Conservation (phyloP, 2,329 filamentous ascomycete species). For the Colletotrichum siamense region DNA sequence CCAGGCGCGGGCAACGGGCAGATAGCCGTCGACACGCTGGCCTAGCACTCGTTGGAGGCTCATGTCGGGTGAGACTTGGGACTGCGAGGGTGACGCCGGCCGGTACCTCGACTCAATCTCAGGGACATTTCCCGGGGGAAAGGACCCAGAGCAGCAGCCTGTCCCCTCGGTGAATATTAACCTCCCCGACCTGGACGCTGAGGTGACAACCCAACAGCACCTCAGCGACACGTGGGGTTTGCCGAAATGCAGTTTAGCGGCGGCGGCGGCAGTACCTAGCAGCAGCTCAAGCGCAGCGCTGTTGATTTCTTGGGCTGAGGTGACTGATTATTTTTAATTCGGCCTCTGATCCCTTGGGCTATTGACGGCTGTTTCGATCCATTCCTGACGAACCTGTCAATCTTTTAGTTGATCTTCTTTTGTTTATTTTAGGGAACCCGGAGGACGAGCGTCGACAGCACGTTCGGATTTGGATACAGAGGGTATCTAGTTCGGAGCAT, state of each 20-base stretch:
- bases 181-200: neutral
- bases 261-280: neutral
- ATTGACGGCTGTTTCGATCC: neutral
- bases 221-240: constrained; percentile 15
- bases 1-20: neutral
- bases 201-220: neutral
- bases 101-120: constrained; percentile 2
- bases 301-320: neutral
- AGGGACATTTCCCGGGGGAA: constrained; percentile 5
- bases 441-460: neutral
- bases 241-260: constrained; percentile 17
- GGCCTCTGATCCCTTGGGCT: neutral
- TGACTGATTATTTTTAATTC: neutral
- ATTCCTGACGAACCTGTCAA: neutral
- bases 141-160: neutral
- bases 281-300: constrained; percentile 6
- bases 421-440: neutral
- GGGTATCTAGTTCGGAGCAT: neutral
- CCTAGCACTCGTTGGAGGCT: neutral
- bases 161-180: constrained; percentile 14
- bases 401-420: neutral
- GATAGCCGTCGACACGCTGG: neutral
- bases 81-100: constrained; percentile 1
- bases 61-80: neutral
- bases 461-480: neutral